A percentile compares a stretch with the other conserved stretches of the same genome.
Conservation (phyloP, 148 eudicot genomes). For the Talinum fruticosum region DNA sequence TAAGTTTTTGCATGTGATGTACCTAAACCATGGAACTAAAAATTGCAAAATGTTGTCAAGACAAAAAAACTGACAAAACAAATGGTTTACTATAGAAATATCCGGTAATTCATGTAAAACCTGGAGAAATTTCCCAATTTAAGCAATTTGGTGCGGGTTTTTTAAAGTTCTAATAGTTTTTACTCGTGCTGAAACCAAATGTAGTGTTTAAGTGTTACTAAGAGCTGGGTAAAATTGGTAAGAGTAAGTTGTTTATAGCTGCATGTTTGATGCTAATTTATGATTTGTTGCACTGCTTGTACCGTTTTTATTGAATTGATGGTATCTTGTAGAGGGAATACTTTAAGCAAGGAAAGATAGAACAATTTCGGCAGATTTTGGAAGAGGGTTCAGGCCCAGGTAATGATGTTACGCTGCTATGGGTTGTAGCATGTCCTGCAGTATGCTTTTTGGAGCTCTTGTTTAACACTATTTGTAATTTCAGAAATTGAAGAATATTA, state of each 20-base stretch:
- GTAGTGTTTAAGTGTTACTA: background rate
- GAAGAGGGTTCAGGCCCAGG: slow-evolving; percentile 96
- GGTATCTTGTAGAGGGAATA: slow-evolving; percentile 80
- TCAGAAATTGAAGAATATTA: slow-evolving; percentile 92
- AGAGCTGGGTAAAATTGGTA: background rate
- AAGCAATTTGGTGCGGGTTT: background rate
- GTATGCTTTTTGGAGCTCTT: background rate
- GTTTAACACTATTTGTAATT: slow-evolving; percentile 20
- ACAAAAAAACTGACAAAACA: background rate
- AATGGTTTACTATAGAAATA: background rate
- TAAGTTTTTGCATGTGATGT: background rate
- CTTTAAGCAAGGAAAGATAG: slow-evolving; percentile 89
- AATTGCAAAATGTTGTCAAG: background rate
- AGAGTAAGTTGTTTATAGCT: background rate
- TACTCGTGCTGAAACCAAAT: background rate
- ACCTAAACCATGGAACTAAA: background rate
- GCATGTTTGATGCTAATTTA: background rate
- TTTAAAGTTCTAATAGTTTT: background rate
- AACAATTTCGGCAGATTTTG: slow-evolving; percentile 81
- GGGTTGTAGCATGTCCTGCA: background rate
- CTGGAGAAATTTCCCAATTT: background rate
- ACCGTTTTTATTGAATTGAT: background rate
- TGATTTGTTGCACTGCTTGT: background rate
- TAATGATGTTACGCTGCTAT: slow-evolving; percentile 18
- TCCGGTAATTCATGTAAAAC: background rate